phyloP scores from a whole-genome alignment of 1,284 basidiomycete species.

The Golubevia sp. region DNA sequence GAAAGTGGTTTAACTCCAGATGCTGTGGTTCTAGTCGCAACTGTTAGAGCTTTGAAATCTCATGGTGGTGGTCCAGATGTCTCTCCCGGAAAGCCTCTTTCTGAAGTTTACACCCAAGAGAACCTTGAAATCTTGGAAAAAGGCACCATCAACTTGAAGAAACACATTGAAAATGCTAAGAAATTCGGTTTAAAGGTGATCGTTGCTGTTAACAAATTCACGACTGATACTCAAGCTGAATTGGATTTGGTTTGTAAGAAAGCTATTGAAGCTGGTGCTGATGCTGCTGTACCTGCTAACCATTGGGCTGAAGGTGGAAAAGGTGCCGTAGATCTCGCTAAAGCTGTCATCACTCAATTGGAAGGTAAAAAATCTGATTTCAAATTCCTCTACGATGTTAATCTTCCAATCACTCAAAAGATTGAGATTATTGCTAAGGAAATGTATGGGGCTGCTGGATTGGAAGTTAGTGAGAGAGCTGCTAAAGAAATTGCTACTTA shows the following conservation, averaged over 20 bases:
- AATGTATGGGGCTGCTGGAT: constrained; percentile 59
- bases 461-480: constrained; percentile 66
- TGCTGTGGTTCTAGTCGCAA: constrained; percentile 58
- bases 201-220: constrained; percentile 58
- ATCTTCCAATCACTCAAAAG: constrained; percentile 45
- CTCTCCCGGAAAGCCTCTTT: constrained; percentile 55
- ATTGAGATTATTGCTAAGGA: constrained; percentile 53
- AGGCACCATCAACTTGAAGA: constrained; percentile 50
- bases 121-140: constrained; percentile 55
- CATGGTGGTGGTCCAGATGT: constrained; percentile 60
- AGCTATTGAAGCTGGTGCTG: constrained; percentile 51
- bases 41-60: constrained; percentile 58
- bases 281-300: constrained; percentile 53
- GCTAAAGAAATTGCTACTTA: constrained; percentile 49
- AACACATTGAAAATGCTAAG: constrained; percentile 60
- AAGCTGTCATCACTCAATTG: constrained; percentile 45
- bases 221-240: constrained; percentile 55
- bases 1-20: constrained; percentile 55
- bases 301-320: constrained; percentile 57
- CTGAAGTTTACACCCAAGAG: constrained; percentile 55
- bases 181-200: constrained; percentile 60
- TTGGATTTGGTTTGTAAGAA: constrained; percentile 43
- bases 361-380: constrained; percentile 41
- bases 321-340: constrained; percentile 50
- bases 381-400: constrained; percentile 55